Evolutionary conservation across 192 early-diverging fungal genomes (phyloP).

Genomic region (Coemansia sp.): DNA sequence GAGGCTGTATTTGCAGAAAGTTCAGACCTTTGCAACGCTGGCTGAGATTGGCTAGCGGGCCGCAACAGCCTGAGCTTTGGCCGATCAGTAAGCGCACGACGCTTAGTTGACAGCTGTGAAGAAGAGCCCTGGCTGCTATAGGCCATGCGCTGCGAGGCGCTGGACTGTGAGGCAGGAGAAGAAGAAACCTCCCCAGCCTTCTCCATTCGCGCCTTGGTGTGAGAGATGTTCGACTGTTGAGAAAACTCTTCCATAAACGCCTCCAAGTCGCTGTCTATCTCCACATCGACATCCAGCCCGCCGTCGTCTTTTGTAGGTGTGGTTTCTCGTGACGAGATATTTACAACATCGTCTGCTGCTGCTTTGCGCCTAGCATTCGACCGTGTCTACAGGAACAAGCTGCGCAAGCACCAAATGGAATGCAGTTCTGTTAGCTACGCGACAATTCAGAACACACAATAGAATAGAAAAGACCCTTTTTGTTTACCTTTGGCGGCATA

Average conservation of each 20-base stretch:
- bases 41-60: neutral
- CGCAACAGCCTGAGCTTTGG: constrained; percentile 22
- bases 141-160: neutral
- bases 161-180: neutral
- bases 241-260: constrained; percentile 33
- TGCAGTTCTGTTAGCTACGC: neutral
- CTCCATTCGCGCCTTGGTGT: neutral
- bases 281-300: constrained; percentile 17
- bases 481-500: constrained; percentile 15
- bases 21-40: neutral
- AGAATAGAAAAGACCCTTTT: neutral
- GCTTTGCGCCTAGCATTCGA: neutral
- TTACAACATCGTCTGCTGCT: neutral
- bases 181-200: neutral
- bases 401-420: neutral
- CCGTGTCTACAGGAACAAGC: neutral
- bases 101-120: neutral
- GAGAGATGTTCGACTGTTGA: neutral
- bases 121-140: neutral
- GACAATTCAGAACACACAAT: too few relatives aligned
- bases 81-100: constrained; percentile 39
- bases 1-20: neutral
- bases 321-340: constrained; percentile 16
- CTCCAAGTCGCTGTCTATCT: constrained; percentile 47
- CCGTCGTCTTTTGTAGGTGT: neutral